Evolutionary conservation across 495 filamentous ascomycete genomes (phyloP), one percentile per base, ranked within the genome.

Genomic region (Penicillium mononematosum): DNA sequence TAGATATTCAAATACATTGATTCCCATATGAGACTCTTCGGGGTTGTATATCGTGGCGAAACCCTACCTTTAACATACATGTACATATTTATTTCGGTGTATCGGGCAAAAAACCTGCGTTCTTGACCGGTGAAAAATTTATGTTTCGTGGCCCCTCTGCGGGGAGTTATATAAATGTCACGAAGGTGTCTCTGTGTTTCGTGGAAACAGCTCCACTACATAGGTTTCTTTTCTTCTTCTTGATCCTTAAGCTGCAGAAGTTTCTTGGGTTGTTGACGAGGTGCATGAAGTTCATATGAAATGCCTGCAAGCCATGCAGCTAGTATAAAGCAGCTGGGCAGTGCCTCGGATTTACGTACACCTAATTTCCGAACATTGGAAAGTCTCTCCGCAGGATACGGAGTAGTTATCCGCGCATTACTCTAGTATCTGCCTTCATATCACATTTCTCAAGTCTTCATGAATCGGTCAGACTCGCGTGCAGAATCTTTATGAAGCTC

Each of bases 111-210:
- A 42, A 39, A 16, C 14, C 43, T 25, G 44, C 24, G 5, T 41
- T 45, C 45, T 53, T 62, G 64, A 67, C 64, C 64, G 64, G 66
- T 67, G 66, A 67, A 59, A 61, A 58, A 45, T 62, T 56, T 55
- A 58, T 36, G 50, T 58, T 58, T 54, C 50, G 16, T 19, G 50
- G 62, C 60, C 55, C 66, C 64, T 65, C 59, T 69, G 62, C 60
- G 60, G 63, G 59, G 62, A 62, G 54, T 41, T 46, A 41, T 58
- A 50, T 52, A 41, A 50, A 45, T 45, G 50, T 50, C 53, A 41
- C 47, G 58, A 64, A 60, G 55, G 48, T 59, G 65, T 60, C 57
- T 57, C 27, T 57, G 55, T 53, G 32, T 59, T 45, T 42, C 53
- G 58, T 64, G 60, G 56, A 34, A 59, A 64, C 55, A 34, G 52